These are phyloP conservation scores for Posidonia australis DNA, from an alignment of 106 monocot species.

Conservation along the genomic window DNA sequence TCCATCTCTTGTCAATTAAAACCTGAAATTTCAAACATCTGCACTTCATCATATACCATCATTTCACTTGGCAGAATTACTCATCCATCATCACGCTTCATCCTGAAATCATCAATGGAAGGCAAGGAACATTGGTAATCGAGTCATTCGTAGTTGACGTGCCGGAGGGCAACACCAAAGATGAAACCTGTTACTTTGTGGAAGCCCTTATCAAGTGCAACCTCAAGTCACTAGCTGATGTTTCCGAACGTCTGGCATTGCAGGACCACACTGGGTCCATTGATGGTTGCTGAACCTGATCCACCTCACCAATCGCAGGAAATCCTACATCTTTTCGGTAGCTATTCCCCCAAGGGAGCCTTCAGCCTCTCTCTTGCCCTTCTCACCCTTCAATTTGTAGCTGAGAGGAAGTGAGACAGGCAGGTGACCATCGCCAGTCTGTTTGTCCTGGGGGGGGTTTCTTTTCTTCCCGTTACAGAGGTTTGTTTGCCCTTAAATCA, in stretches of 20 bases:
- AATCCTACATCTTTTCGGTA: too few relatives aligned
- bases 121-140: constrained; percentile 75
- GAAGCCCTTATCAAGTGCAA: constrained; percentile 91
- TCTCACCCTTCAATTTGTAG: too few relatives aligned
- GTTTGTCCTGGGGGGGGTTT: too few relatives aligned
- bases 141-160: constrained; percentile 89
- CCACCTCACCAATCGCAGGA: too few relatives aligned
- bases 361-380: too few relatives aligned
- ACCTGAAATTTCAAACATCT: background rate
- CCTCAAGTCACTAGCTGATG: constrained; percentile 78
- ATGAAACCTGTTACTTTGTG: constrained; percentile 89
- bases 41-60: background rate
- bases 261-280: constrained; percentile 23
- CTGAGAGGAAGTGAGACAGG: too few relatives aligned
- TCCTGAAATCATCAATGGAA: constrained; percentile 60
- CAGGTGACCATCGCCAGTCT: too few relatives aligned
- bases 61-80: constrained; percentile 52
- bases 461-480: too few relatives aligned
- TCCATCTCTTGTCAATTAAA: background rate
- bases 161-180: constrained; percentile 87
- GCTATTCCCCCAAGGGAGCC: too few relatives aligned
- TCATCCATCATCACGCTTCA: constrained; percentile 74
- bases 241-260: constrained; percentile 58
- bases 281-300: background rate
- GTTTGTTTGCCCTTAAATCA: too few relatives aligned